Evolutionary conservation across 805 yeast species (phyloP), one percentile per base, ranked within the genome.

Genomic region (Starmerella potacharoeniae): DNA sequence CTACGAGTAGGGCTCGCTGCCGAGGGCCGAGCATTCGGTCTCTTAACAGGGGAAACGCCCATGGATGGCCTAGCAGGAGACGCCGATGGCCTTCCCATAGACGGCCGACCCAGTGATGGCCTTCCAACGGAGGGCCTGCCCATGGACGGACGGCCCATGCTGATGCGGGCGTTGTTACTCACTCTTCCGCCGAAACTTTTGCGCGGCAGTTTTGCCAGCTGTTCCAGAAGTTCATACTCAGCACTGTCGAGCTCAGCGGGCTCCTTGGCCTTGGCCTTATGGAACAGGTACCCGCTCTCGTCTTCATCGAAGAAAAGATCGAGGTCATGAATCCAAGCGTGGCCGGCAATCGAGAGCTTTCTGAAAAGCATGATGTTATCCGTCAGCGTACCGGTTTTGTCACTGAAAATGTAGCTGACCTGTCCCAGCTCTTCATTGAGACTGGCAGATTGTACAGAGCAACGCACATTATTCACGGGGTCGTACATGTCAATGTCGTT

Each of bases 381-480:
- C 0, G 99, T 93, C 58, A 93, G 75, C 0, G 99, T 93, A 9
- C 99, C 99, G 0, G 98, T 93, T 68, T 93, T 93, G 69, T 93
- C 99, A 57, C 96, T 86, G 68, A 93, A 93, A 3, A 93, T 78
- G 66, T 91, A 90, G 49, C 95, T 84, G 1, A 95, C 97, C 67
- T 93, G 99, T 2, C 99, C 99, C 63, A 93, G 73, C 69, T 93
- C 98, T 67, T 93, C 99, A 60, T 93, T 77, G 61, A 93, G 88
- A 0, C 97, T 86, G 0, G 97, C 96, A 0, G 97, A 90, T 66
- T 91, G 82, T 0, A 96, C 95, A 63, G 86, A 96, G 49, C 96
- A 91, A 0, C 95, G 96, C 0, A 96, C 93, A 64, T 93, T 80
- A 7, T 88, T 77, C 35, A 80, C 84, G 16, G 74, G 75, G 66